Percentiles rank a stretch among this genome's conserved stretches.
phyloP scores from a whole-genome alignment of 2,329 filamentous ascomycete genomes.

The Botrytis porri region DNA sequence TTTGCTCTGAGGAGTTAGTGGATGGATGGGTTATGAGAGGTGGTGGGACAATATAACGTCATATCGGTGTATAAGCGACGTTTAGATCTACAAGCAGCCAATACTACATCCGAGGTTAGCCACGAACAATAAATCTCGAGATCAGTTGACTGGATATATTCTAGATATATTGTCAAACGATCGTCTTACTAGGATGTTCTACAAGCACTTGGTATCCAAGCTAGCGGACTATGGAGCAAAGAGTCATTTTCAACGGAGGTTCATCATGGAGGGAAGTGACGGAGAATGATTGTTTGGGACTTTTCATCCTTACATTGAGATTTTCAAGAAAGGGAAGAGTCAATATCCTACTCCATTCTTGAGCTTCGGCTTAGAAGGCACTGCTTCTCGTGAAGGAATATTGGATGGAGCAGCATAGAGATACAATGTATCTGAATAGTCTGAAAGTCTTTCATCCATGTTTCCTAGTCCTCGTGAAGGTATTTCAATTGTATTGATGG shows the following conservation, averaged over 20 bases:
- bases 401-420: not conserved
- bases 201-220: not conserved
- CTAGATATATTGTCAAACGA: not conserved
- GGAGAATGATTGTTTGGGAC: accelerated
- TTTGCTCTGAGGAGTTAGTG: slow-evolving; percentile 13
- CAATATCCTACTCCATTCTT: not conserved
- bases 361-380: not conserved
- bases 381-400: not conserved
- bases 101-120: not conserved
- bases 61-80: not conserved
- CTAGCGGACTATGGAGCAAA: not conserved
- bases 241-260: not conserved
- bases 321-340: not conserved
- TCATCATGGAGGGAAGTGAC: not conserved
- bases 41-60: not conserved
- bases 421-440: not conserved
- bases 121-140: not conserved
- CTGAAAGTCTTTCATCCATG: not conserved
- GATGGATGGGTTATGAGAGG: slow-evolving; percentile 7
- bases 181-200: not conserved
- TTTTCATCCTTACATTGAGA: not conserved
- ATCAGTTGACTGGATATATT: not conserved
- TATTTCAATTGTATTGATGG: not conserved
- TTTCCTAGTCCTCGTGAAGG: not conserved
- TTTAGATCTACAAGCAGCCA: not conserved